Percentiles rank a stretch among this genome's conserved stretches.
Conservation (phyloP, 2,329 filamentous ascomycete genomes). For the Pseudocercospora ulei region DNA sequence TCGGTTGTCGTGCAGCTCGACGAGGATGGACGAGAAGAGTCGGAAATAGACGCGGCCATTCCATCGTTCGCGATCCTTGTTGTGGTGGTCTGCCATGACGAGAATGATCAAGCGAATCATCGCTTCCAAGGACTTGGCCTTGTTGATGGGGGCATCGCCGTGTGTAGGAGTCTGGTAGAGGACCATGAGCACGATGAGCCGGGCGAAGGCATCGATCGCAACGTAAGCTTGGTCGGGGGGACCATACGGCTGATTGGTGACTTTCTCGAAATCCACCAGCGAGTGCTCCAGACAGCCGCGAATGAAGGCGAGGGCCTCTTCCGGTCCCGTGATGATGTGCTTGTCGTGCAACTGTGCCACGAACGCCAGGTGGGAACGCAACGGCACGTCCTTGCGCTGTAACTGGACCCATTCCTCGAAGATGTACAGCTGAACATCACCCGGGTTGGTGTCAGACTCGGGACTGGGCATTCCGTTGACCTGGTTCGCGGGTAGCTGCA, state of each 20-base stretch:
- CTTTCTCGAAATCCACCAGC: conserved; percentile 66
- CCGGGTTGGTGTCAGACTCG: conserved; percentile 50
- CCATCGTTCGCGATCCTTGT: conserved; percentile 68
- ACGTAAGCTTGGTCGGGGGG: conserved; percentile 52
- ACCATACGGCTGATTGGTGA: conserved; percentile 50
- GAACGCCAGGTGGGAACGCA: conserved; percentile 64
- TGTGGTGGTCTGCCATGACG: conserved; percentile 75
- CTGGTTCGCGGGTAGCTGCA: conserved; percentile 50
- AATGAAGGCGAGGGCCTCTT: conserved; percentile 71
- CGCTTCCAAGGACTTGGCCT: conserved; percentile 64
- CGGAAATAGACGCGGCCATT: conserved; percentile 87
- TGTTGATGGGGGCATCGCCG: conserved; percentile 51
- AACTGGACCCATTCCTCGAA: conserved; percentile 93
- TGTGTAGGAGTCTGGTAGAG: conserved; percentile 57
- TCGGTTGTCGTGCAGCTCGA: conserved; percentile 48
- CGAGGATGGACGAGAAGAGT: conserved; percentile 72
- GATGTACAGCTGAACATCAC: conserved; percentile 84
- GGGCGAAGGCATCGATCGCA: conserved; percentile 70
- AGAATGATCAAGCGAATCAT: conserved; percentile 68
- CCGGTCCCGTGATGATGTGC: conserved; percentile 60
- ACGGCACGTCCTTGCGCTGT: conserved; percentile 64
- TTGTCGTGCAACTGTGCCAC: conserved; percentile 71
- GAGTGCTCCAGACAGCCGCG: conserved; percentile 72
- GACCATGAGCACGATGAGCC: conserved; percentile 66
- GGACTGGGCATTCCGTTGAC: conserved; percentile 49